Evolutionary conservation across 768 basidiomycete species (phyloP), one percentile per base, ranked within the genome.

Genomic region (Russula dissimulans): DNA sequence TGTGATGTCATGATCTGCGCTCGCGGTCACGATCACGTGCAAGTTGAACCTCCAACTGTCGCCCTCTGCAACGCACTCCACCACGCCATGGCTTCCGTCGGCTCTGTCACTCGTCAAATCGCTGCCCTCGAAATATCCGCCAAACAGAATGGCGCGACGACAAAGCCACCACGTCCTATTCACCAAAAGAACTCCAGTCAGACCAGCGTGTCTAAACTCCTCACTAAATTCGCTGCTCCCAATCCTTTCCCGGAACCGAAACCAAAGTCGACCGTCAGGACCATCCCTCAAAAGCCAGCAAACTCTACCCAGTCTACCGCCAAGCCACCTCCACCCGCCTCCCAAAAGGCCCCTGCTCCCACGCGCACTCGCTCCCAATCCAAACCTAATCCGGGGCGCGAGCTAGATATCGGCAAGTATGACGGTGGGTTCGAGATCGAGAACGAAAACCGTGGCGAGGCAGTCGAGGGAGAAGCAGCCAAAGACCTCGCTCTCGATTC

Each of bases 341-440:
- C 64, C 29, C 52, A 54, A 42, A 57, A 62, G 38, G 44, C 63
- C 51, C 29, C 65, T 68, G 29, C 66, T 67, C 63, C 36, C 71
- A 69, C 56, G 62, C 41, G 22, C 57, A 12, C 52, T 53, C 34
- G 5, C 5, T 36, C 34, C 34, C 5, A 36, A 36, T 58, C 22
- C 59, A 26, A 26, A 26, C 22, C 22, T 26, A 26, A 26, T 26
- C 22, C 22, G 22, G 53, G 29, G 22, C 69, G 31, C 65, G 71
- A 65, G 42, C 55, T 91, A 43, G 91, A 92, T 67, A 91, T 97
- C 38, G 95, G 95, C 32, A 80, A 76, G 48, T 99, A 99, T 71
- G 95, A 99, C 64, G 95, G 94, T n/a, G 94, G 95, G 3, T 81
- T 97, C n/a, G 95, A 97, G 73, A 75, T 83, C 38, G 95, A 97